Evolutionary conservation across 768 basidiomycete species (phyloP).

Genomic region (Multifurca ochricompacta): DNA sequence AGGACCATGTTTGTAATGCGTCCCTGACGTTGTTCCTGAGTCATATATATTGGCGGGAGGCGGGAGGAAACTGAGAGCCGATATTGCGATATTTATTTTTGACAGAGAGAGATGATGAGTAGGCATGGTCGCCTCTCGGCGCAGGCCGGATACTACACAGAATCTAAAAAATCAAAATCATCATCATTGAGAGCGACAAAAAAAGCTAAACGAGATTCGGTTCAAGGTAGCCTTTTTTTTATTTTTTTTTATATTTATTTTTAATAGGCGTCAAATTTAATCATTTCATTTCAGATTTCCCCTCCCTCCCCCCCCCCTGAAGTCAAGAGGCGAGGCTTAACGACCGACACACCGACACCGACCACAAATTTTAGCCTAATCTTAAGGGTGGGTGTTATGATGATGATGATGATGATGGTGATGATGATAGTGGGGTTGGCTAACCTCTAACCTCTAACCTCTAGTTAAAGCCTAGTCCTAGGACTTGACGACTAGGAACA

Average conservation of each 20-base stretch:
- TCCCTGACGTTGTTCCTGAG: conserved; percentile 16
- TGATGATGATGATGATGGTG: too few species aligned
- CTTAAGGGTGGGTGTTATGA: too few species aligned
- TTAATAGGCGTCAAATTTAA: conserved; percentile 10
- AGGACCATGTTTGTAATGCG: not conserved
- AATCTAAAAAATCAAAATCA: too few species aligned
- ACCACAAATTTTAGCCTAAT: too few species aligned
- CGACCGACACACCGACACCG: not conserved
- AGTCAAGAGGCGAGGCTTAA: not conserved
- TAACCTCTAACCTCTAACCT: too few species aligned
- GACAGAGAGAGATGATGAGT: conserved; percentile 4
- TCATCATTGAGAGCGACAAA: conserved; percentile 2
- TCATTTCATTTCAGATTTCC: conserved; percentile 2
- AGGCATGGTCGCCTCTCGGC: conserved; percentile 7
- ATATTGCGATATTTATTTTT: conserved; percentile 8
- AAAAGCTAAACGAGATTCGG: conserved; percentile 11
- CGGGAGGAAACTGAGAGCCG: conserved; percentile 6
- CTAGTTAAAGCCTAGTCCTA: too few species aligned
- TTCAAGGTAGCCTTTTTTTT: conserved; percentile 6
- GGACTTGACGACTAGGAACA: not conserved
- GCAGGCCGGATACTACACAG: conserved; percentile 9
- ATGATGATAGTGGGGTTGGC: too few species aligned
- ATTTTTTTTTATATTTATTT: too few species aligned
- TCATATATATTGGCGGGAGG: conserved; percentile 3
- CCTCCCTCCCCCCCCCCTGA: too few species aligned